These are phyloP conservation scores for Acorus calamus DNA, from an alignment of 106 monocot genomes.

Conservation along the genomic window DNA sequence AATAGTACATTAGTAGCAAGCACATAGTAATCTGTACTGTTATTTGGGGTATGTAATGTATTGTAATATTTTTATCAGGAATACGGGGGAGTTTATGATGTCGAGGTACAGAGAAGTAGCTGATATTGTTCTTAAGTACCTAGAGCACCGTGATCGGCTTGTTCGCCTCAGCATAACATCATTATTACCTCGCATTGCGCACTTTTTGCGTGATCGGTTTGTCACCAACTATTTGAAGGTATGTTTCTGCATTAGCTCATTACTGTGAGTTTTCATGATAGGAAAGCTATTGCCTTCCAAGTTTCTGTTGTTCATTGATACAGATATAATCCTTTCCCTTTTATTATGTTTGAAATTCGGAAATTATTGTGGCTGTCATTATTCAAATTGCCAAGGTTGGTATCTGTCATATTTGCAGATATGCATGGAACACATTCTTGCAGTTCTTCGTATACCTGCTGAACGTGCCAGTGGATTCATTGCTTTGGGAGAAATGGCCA, in stretches of 20 bases:
- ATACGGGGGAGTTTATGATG: constrained; percentile 99
- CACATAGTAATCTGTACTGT: too few relatives aligned
- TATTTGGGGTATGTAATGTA: background rate
- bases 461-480: constrained; percentile 92
- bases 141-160: constrained; percentile 88
- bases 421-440: constrained; percentile 96
- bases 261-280: background rate
- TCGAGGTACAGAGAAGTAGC: constrained; percentile 98
- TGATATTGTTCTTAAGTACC: constrained; percentile 89
- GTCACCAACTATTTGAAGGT: constrained; percentile 97
- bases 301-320: too few relatives aligned
- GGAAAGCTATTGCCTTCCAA: background rate
- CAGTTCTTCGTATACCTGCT: constrained; percentile 76
- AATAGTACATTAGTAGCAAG: too few relatives aligned
- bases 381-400: background rate
- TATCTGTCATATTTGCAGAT: constrained; percentile 33
- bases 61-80: constrained; percentile 33
- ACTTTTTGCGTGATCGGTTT: constrained; percentile 95
- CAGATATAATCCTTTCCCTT: too few relatives aligned
- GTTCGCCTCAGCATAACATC: constrained; percentile 97
- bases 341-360: too few relatives aligned
- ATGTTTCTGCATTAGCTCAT: background rate
- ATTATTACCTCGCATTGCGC: constrained; percentile 96
- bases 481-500: constrained; percentile 98
- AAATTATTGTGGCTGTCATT: too few relatives aligned